Conservation (phyloP, 2,329 filamentous ascomycete genomes). For the Pezicula carpinea region DNA sequence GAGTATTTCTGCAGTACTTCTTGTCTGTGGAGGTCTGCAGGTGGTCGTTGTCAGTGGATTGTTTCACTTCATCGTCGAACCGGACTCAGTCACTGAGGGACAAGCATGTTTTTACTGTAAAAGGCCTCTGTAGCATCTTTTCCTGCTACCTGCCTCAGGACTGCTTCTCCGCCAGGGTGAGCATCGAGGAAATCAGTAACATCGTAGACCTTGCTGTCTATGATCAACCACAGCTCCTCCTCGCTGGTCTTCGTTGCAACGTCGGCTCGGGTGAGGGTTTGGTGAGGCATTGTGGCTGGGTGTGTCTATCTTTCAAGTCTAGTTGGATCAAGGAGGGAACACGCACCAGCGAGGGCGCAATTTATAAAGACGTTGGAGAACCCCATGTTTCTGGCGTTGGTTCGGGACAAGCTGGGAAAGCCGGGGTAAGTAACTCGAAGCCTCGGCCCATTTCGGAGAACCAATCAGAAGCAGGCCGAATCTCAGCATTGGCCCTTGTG, state of each 20-base stretch:
- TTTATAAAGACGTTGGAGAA: too few species aligned
- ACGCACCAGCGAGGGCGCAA: too few species aligned
- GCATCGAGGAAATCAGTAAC: constrained; percentile 80
- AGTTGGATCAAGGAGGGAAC: too few species aligned
- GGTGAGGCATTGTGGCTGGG: constrained; percentile 21
- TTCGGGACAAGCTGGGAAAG: too few species aligned
- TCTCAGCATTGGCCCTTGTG: too few species aligned
- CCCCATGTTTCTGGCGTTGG: too few species aligned
- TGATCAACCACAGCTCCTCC: constrained; percentile 76
- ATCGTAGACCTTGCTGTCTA: constrained; percentile 86
- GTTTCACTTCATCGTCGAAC: background rate
- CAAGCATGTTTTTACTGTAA: constrained; percentile 53
- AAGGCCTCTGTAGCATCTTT: constrained; percentile 78
- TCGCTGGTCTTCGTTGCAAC: constrained; percentile 73
- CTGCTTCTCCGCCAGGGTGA: constrained; percentile 73
- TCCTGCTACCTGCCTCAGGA: constrained; percentile 76
- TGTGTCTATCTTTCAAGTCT: background rate
- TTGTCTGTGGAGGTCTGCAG: constrained; percentile 69
- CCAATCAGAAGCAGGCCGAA: too few species aligned
- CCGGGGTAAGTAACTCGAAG: too few species aligned
- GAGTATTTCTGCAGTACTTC: constrained; percentile 82
- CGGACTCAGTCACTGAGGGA: too few species aligned
- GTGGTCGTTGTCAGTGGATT: background rate
- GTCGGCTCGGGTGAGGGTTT: constrained; percentile 48
- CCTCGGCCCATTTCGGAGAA: too few species aligned